Evolutionary conservation across 2,329 filamentous ascomycete genomes (phyloP).

Genomic region (Aspergillus glaucus): DNA sequence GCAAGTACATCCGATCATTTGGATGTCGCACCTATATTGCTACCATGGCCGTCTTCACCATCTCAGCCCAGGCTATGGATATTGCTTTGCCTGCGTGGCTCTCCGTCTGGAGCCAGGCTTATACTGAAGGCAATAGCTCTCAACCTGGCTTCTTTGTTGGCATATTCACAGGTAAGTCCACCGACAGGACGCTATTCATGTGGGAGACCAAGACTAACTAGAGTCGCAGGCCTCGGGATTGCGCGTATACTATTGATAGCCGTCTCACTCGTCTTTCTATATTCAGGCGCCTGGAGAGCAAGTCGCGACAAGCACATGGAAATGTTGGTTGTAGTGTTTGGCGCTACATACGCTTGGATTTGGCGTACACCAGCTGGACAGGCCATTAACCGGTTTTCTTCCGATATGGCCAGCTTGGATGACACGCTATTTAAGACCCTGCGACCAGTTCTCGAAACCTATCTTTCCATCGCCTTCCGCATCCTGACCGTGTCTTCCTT

Average conservation of each 20-base stretch:
- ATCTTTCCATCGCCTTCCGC: conserved; percentile 9
- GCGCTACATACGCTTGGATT: conserved; percentile 10
- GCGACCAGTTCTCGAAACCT: conserved; percentile 10
- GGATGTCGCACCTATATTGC: conserved; percentile 4
- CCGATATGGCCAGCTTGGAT: conserved; percentile 8
- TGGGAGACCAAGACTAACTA: not conserved
- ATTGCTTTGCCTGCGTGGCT: conserved; percentile 7
- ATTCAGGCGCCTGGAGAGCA: conserved; percentile 6
- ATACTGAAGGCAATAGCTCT: not conserved
- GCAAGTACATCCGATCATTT: conserved; percentile 6
- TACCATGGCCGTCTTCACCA: not conserved
- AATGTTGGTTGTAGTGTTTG: conserved; percentile 6
- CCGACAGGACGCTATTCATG: not conserved
- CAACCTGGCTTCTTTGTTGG: conserved; percentile 1
- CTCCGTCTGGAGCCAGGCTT: conserved; percentile 6
- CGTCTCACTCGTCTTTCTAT: conserved; percentile 5
- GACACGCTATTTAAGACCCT: conserved; percentile 7
- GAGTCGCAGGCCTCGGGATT: conserved; percentile 4
- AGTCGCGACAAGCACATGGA: conserved; percentile 9
- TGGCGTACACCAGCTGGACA: conserved; percentile 8
- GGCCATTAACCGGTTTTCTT: conserved; percentile 11
- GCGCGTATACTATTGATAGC: conserved; percentile 4
- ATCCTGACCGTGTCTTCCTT: conserved; percentile 9
- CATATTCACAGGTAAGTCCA: conserved; percentile 1
- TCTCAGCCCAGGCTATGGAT: conserved; percentile 6